Percentiles rank a stretch among this genome's conserved stretches.
Conservation (phyloP, 2,329 filamentous ascomycete genomes). For the Zasmidium cellare region DNA sequence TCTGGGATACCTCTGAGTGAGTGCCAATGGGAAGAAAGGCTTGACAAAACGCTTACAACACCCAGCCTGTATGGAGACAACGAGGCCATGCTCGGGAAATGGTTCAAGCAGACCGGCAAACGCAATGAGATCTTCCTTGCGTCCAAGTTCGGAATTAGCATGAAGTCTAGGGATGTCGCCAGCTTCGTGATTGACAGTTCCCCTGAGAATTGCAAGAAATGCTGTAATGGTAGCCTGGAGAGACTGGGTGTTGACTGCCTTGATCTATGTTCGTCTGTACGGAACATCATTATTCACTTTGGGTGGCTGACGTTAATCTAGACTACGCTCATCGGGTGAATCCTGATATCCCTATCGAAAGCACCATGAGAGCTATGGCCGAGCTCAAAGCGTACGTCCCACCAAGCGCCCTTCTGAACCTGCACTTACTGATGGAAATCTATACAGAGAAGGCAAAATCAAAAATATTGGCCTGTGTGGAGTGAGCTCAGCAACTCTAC, state of each 20-base stretch:
- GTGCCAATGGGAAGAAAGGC: not conserved
- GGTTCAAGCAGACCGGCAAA: constrained; percentile 41
- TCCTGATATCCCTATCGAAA: constrained; percentile 44
- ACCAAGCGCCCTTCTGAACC: not conserved
- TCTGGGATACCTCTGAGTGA: constrained; percentile 32
- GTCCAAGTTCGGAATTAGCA: constrained; percentile 38
- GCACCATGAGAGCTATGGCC: constrained; percentile 45
- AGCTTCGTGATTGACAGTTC: constrained; percentile 35
- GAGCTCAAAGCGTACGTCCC: constrained; percentile 42
- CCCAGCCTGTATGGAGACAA: constrained; percentile 30
- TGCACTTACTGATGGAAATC: not conserved
- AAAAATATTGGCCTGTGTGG: constrained; percentile 54
- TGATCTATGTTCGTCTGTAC: constrained; percentile 41
- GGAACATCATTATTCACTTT: constrained; percentile 51
- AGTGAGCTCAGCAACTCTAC: constrained; percentile 50
- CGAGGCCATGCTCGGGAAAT: constrained; percentile 38
- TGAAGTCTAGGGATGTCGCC: constrained; percentile 7
- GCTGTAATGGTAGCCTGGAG: constrained; percentile 38
- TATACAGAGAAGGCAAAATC: constrained; percentile 52
- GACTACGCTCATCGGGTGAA: constrained; percentile 48
- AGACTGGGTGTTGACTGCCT: constrained; percentile 40
- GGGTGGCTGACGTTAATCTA: not conserved
- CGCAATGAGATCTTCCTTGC: constrained; percentile 44
- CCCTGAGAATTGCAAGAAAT: constrained; percentile 43
- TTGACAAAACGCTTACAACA: not conserved